Evolutionary conservation across 768 basidiomycete genomes (phyloP).

Genomic region (Suillus tomentosus): DNA sequence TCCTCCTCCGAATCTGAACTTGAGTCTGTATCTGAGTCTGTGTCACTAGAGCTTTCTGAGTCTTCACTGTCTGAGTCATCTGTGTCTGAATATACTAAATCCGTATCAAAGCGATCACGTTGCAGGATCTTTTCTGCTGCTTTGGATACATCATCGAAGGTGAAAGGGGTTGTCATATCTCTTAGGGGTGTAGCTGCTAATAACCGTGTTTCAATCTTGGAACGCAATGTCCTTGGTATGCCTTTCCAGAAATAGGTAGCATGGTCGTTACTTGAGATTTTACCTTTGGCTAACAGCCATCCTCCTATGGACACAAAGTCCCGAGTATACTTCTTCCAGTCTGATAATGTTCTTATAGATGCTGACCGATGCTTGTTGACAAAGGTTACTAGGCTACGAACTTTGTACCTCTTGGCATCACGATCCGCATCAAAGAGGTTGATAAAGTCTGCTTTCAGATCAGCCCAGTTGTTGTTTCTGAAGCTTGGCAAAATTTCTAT

Average conservation of each 20-base stretch:
- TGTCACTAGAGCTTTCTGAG: background rate
- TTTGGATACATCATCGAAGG: background rate
- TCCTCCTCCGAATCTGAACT: too few species aligned
- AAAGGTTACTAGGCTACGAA: too few species aligned
- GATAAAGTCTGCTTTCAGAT: slow-evolving; percentile 10
- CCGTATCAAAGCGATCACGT: slow-evolving; percentile 9
- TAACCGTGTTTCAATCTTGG: slow-evolving; percentile 5
- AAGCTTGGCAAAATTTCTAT: slow-evolving; percentile 10
- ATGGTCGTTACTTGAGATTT: slow-evolving; percentile 5
- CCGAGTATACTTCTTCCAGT: too few species aligned
- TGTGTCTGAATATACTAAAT: background rate
- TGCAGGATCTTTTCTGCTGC: background rate
- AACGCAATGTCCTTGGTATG: slow-evolving; percentile 7
- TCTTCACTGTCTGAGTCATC: slow-evolving; percentile 7
- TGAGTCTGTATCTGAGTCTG: background rate
- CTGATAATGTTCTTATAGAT: too few species aligned
- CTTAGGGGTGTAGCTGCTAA: background rate
- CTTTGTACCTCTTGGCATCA: too few species aligned
- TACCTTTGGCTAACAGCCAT: slow-evolving; percentile 1
- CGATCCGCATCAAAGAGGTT: slow-evolving; percentile 15
- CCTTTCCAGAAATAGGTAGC: slow-evolving; percentile 18
- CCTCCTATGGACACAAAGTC: slow-evolving; percentile 19
- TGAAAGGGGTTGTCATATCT: background rate
- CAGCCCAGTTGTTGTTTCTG: background rate
- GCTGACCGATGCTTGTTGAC: too few species aligned